Conservation (phyloP, 225 moss, liverwort and hornwort species). For the Rhytidiadelphus loreus region DNA sequence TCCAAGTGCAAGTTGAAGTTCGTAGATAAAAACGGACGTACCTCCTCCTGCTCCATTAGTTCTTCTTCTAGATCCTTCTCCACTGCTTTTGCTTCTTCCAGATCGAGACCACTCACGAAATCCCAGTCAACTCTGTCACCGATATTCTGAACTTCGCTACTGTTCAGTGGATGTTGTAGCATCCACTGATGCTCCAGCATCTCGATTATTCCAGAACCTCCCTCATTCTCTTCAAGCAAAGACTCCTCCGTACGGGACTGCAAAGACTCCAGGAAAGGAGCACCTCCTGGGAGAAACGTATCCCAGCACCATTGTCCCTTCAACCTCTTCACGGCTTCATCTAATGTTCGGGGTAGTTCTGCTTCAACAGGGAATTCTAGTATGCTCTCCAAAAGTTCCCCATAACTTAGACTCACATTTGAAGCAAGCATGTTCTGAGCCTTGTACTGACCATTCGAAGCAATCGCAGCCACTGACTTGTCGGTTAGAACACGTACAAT, state of each 20-base stretch:
- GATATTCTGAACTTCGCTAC: conserved; percentile 4
- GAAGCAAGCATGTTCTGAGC: conserved; percentile 49
- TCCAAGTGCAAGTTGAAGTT: background rate
- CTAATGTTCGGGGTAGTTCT: conserved; percentile 31
- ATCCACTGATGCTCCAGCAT: conserved; percentile 36
- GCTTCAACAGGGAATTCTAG: conserved; percentile 63
- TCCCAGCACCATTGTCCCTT: conserved; percentile 76
- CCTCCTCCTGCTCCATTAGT: conserved; percentile 56
- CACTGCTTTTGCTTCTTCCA: conserved; percentile 22
- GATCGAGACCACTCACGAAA: conserved; percentile 32
- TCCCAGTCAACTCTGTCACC: conserved; percentile 9
- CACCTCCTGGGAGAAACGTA: conserved; percentile 18
- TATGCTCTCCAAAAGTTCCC: conserved; percentile 69
- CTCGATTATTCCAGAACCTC: conserved; percentile 9
- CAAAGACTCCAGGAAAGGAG: background rate
- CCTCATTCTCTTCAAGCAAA: background rate
- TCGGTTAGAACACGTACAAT: conserved; percentile 32
- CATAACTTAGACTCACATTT: conserved; percentile 50
- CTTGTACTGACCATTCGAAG: conserved; percentile 36
- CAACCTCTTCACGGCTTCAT: conserved; percentile 19
- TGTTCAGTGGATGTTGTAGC: background rate
- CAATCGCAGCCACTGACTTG: conserved; percentile 24
- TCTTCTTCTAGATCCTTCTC: conserved; percentile 18
- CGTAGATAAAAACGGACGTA: background rate
- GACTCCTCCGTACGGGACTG: background rate